A percentile compares a stretch with the other conserved stretches of the same genome.
Evolutionary conservation across 2,329 filamentous ascomycete genomes (phyloP).

Genomic region (Aphanoascus verrucosus): DNA sequence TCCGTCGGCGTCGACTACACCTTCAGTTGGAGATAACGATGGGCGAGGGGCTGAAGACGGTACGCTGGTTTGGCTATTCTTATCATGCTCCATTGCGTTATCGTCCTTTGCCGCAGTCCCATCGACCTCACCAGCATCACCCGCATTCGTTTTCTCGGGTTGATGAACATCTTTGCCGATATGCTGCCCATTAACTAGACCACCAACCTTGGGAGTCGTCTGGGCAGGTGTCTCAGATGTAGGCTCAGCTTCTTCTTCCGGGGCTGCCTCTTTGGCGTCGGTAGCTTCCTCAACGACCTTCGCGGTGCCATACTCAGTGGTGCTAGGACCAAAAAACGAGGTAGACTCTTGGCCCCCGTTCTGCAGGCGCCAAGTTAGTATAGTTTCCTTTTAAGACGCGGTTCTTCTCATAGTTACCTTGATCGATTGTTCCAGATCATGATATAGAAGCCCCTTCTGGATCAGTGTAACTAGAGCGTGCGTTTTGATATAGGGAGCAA

Average conservation of each 20-base stretch:
- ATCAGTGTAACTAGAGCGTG: constrained; percentile 52
- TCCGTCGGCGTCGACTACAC: constrained; percentile 33
- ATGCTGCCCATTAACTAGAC: background rate
- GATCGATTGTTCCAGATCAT: constrained; percentile 41
- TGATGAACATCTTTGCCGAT: constrained; percentile 18
- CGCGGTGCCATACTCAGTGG: constrained; percentile 24
- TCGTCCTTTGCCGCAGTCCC: constrained; percentile 23
- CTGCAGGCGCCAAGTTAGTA: constrained; percentile 18
- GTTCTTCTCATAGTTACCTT: constrained; percentile 30
- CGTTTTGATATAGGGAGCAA: constrained; percentile 48
- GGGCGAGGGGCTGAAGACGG: constrained; percentile 12
- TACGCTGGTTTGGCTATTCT: constrained; percentile 24
- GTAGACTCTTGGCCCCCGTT: constrained; percentile 29
- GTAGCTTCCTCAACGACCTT: constrained; percentile 18
- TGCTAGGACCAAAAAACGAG: constrained; percentile 39
- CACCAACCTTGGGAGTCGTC: constrained; percentile 20
- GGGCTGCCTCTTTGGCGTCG: background rate
- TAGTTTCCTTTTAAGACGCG: background rate
- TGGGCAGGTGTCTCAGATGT: constrained; percentile 21
- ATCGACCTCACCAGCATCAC: background rate
- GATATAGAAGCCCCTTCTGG: constrained; percentile 51
- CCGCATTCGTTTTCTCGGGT: background rate
- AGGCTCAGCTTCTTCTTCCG: background rate
- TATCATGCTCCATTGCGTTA: constrained; percentile 34
- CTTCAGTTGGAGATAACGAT: constrained; percentile 17